A percentile compares a stretch with the other conserved stretches of the same genome.
Evolutionary conservation across 306 rosid genomes (phyloP).

Genomic region (Cicer bijugum): DNA sequence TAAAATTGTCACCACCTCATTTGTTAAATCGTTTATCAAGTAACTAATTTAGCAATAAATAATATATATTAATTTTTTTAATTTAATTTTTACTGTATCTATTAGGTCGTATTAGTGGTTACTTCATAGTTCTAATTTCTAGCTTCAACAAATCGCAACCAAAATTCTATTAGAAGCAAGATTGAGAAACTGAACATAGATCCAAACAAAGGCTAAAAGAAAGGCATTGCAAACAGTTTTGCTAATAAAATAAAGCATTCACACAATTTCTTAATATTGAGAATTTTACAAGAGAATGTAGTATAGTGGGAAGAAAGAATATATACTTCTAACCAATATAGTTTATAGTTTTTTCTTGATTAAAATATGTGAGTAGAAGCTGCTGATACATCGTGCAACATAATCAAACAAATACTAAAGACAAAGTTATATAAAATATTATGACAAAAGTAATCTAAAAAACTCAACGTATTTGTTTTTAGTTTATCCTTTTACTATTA

Average conservation of each 20-base stretch:
- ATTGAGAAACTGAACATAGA: too few species aligned
- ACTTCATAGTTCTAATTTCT: too few species aligned
- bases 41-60: too few species aligned
- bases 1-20: too few species aligned
- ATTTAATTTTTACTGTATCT: too few species aligned
- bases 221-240: too few species aligned
- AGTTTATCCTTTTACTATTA: not conserved
- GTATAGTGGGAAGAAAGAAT: not conserved
- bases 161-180: too few species aligned
- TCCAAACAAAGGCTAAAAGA: too few species aligned
- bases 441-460: not conserved
- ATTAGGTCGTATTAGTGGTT: too few species aligned
- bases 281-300: not conserved
- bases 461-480: not conserved
- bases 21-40: too few species aligned
- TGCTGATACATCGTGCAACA: conserved; percentile 9
- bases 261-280: not conserved
- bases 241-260: not conserved
- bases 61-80: too few species aligned
- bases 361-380: not conserved
- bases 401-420: conserved; percentile 10
- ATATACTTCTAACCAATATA: not conserved
- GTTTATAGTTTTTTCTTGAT: not conserved
- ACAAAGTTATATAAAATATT: not conserved
- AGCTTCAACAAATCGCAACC: too few species aligned